Evolutionary conservation across 2,329 filamentous ascomycete genomes (phyloP).

Genomic region (Alternaria sp.): DNA sequence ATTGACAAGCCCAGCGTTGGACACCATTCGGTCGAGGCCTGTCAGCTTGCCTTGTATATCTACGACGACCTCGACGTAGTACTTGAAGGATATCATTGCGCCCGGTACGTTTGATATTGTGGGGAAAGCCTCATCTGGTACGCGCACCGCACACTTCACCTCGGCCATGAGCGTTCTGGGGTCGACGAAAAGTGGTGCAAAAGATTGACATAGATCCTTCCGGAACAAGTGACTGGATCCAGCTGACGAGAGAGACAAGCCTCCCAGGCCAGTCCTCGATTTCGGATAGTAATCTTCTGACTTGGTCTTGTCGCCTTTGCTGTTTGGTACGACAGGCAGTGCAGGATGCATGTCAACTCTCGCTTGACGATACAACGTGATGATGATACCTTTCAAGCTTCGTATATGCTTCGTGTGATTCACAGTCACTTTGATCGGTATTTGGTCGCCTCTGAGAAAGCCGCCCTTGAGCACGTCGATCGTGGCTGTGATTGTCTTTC

Average conservation of each 20-base stretch:
- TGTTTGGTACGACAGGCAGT: constrained; percentile 65
- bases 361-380: constrained; percentile 89
- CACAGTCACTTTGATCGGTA: constrained; percentile 80
- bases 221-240: constrained; percentile 91
- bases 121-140: constrained; percentile 90
- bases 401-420: constrained; percentile 89
- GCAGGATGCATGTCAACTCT: constrained; percentile 81
- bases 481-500: constrained; percentile 80
- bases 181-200: constrained; percentile 87
- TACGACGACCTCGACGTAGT: constrained; percentile 89
- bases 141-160: constrained; percentile 80
- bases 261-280: constrained; percentile 84
- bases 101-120: constrained; percentile 90
- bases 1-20: constrained; percentile 60
- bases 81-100: constrained; percentile 93
- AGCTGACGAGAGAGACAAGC: constrained; percentile 83
- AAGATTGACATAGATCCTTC: constrained; percentile 89
- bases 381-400: constrained; percentile 89
- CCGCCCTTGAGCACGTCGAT: constrained; percentile 83
- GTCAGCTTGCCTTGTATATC: constrained; percentile 88
- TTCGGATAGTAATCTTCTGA: constrained; percentile 87
- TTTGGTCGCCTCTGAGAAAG: constrained; percentile 81
- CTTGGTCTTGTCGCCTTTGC: constrained; percentile 71
- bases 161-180: constrained; percentile 77
- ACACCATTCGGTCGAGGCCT: constrained; percentile 71